Evolutionary conservation across 441 rosid genomes (phyloP).

Genomic region (Populus hybrid): DNA sequence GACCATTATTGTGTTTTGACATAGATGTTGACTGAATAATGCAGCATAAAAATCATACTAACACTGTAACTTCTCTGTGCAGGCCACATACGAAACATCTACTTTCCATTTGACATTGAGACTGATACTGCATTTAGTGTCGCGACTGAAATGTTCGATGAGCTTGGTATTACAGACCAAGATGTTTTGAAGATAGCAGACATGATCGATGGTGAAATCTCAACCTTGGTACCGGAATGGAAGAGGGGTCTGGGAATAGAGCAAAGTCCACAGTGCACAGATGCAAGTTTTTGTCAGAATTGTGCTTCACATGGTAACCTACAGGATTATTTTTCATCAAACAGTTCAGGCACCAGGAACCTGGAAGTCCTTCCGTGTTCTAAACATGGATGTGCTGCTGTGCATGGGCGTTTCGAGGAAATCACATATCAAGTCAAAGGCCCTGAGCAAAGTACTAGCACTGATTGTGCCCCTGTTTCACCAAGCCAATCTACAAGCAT

Average conservation of each 20-base stretch:
- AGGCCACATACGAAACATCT: too few relatives aligned
- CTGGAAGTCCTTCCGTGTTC: conserved; percentile 46
- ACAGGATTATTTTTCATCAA: conserved; percentile 45
- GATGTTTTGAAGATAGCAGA: conserved; percentile 55
- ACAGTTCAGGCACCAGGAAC: conserved; percentile 35
- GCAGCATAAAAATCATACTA: neutral
- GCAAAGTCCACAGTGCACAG: conserved; percentile 20
- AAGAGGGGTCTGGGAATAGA: conserved; percentile 33
- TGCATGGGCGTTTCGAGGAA: conserved; percentile 87
- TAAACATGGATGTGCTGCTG: conserved; percentile 43
- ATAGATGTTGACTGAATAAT: neutral
- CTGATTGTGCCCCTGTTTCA: conserved; percentile 25
- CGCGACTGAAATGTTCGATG: too few relatives aligned
- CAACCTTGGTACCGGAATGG: conserved; percentile 74
- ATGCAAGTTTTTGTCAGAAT: conserved; percentile 36
- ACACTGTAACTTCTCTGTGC: conserved; percentile 6
- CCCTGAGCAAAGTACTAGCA: conserved; percentile 35
- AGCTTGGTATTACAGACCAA: too few relatives aligned
- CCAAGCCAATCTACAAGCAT: conserved; percentile 27
- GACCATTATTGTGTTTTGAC: conserved; percentile 1
- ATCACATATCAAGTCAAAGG: conserved; percentile 69
- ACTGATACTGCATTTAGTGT: too few relatives aligned
- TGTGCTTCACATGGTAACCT: conserved; percentile 52
- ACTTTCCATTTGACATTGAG: too few relatives aligned
- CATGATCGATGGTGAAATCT: conserved; percentile 84